These are phyloP conservation scores for Coemansia aciculifera DNA, from an alignment of 192 early-diverging fungal species.

Conservation along the genomic window DNA sequence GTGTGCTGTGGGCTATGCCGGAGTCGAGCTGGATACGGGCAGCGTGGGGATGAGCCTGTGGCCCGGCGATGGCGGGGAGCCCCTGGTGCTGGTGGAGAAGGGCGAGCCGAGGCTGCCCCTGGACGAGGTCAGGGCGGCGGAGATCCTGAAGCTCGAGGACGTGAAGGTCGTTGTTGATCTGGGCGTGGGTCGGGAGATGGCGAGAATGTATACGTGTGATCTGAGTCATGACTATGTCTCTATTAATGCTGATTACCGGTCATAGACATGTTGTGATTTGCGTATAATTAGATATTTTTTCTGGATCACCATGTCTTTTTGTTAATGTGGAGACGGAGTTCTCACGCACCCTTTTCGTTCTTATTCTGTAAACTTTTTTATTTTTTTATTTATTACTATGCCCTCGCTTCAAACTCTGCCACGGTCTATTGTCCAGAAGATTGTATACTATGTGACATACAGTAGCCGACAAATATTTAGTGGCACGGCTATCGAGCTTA, in stretches of 20 bases:
- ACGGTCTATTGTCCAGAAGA: background rate
- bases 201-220: conserved; percentile 94
- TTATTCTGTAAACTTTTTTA: too few relatives aligned
- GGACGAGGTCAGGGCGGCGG: conserved; percentile 77
- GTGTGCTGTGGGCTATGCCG: conserved; percentile 87
- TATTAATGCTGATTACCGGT: conserved; percentile 92
- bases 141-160: conserved; percentile 87
- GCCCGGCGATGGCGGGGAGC: conserved; percentile 61
- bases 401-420: background rate
- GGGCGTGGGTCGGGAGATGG: conserved; percentile 70
- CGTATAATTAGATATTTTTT: too few relatives aligned
- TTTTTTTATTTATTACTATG: background rate
- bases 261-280: too few relatives aligned
- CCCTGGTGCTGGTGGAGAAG: conserved; percentile 69
- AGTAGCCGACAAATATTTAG: background rate
- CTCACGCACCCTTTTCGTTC: background rate
- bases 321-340: background rate
- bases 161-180: conserved; percentile 77
- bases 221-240: conserved; percentile 90
- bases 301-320: too few relatives aligned
- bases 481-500: background rate
- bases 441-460: background rate
- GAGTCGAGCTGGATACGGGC: conserved; percentile 67
- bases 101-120: conserved; percentile 80
- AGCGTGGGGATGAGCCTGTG: conserved; percentile 76